Evolutionary conservation across 2,329 filamentous ascomycete genomes (phyloP).

Genomic region (Alternaria alternata): DNA sequence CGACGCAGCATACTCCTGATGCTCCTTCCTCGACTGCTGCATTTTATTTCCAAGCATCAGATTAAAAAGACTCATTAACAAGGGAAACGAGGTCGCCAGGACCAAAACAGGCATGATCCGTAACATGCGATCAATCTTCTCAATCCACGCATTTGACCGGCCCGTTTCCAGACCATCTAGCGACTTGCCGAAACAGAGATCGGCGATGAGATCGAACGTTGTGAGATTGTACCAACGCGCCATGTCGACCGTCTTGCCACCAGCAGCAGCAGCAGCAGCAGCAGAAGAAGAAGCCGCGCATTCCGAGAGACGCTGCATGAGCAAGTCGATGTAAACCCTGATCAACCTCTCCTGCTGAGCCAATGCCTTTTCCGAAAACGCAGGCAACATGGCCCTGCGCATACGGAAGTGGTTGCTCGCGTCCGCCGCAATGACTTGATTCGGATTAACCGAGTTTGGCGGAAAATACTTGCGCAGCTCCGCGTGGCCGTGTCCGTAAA

Average conservation of each 20-base stretch:
- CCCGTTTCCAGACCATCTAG: not conserved
- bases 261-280: too few species aligned
- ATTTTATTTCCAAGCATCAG: not conserved
- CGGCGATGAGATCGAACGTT: not conserved
- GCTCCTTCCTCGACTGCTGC: not conserved
- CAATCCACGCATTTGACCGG: not conserved
- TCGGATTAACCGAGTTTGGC: not conserved
- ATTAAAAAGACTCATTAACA: not conserved
- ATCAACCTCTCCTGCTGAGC: not conserved
- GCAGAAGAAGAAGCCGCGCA: not conserved
- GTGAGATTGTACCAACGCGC: not conserved
- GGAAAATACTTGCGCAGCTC: not conserved
- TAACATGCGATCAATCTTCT: not conserved
- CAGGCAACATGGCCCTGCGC: not conserved
- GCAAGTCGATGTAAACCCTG: not conserved
- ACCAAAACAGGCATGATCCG: not conserved
- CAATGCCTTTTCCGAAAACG: not conserved
- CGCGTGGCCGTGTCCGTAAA: not conserved
- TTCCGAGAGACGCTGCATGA: not conserved
- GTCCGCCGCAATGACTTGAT: not conserved
- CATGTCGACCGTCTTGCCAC: not conserved
- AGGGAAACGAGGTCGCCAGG: not conserved
- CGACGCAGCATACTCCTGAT: not conserved
- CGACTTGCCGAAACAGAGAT: not conserved
- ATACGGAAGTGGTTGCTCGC: not conserved